Base-by-base conservation (phyloP, 257 asterid species). In the Apocynum venetum region DNA sequence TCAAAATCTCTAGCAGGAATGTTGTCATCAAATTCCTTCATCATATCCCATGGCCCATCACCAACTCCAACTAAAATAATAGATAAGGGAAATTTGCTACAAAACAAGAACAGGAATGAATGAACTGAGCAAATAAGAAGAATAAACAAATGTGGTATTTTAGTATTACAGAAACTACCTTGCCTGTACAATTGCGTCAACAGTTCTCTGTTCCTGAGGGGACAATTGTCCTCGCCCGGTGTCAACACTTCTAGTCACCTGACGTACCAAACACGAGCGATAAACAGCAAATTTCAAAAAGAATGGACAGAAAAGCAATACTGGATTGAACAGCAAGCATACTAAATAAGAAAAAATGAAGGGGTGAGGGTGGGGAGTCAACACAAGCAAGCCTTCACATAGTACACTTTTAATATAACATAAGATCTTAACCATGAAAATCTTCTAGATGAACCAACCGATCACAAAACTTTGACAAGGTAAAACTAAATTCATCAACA, bases 41-140 rank as follows among this genome's bases (percentile, higher is more conserved):
- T 93, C 94, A 87, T 93, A 80, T 93, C 98, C 99, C 99, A 96
- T 8, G 99, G 99, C 72, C 99, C 99, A 88, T 96, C 99, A 76
- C 98, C 99, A 78, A 96, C 99, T 71, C 99, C 99, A 51, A 96
- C 98, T 81, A 96, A 86, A 61, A 96, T 78, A 79, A 96, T 96
- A 57, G 99, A 93, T 75, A 96, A 83, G 63, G 99, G 98, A 72
- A 88, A 86, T 87, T 91, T 91, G 93, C 99, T 95, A 94, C 83
- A 71, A 76, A 84, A 79, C 63, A 17, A 82, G 44, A 55, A 47
- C 49, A 77, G 81, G 52, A 64, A 55, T 11, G 57, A 75, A 75
- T 38, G 40, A 59, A 11, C 46, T 7, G 52, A 48, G 51, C 43
- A 64, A 69, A 72, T 9, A 12, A 14, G 25, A 59, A 80, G 76